These are phyloP conservation scores for Zygotorulaspora sp. DNA, from an alignment of 805 yeast genomes.

Conservation along the genomic window DNA sequence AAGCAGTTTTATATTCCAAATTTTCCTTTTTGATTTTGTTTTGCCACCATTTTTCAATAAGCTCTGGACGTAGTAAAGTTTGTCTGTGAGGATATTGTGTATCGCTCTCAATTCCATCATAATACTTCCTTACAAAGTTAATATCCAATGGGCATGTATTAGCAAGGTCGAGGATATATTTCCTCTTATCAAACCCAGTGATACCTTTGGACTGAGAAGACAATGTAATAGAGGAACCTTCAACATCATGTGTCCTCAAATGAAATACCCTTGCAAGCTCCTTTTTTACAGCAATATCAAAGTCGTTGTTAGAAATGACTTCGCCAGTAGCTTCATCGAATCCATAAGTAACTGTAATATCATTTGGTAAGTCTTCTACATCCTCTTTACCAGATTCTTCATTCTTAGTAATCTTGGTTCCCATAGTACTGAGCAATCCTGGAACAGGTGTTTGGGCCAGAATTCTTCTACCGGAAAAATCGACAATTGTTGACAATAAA, in stretches of 20 bases:
- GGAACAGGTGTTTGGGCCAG: constrained; percentile 96
- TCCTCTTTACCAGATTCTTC: constrained; percentile 41
- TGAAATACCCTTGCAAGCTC: constrained; percentile 70
- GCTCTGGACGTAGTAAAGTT: constrained; percentile 76
- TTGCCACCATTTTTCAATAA: constrained; percentile 87
- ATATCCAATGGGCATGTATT: constrained; percentile 83
- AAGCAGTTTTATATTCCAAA: constrained; percentile 33
- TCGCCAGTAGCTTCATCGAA: constrained; percentile 54
- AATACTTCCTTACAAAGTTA: constrained; percentile 61
- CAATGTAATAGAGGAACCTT: constrained; percentile 48
- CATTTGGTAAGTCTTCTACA: constrained; percentile 34
- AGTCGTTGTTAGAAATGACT: constrained; percentile 48
- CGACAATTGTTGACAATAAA: constrained; percentile 79
- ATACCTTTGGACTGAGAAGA: constrained; percentile 83
- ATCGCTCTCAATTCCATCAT: constrained; percentile 36
- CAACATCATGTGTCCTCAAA: constrained; percentile 61
- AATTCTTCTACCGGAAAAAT: constrained; percentile 82
- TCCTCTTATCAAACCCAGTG: constrained; percentile 77
- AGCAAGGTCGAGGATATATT: constrained; percentile 78
- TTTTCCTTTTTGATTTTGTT: constrained; percentile 48
- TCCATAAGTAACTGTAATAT: constrained; percentile 67
- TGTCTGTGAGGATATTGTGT: constrained; percentile 79
- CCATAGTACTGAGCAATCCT: constrained; percentile 49
- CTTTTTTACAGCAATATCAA: constrained; percentile 51
- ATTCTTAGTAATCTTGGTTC: constrained; percentile 38